Conservation (phyloP, 352 stramenopile genomes). For the Phytophthora tentaculata region DNA sequence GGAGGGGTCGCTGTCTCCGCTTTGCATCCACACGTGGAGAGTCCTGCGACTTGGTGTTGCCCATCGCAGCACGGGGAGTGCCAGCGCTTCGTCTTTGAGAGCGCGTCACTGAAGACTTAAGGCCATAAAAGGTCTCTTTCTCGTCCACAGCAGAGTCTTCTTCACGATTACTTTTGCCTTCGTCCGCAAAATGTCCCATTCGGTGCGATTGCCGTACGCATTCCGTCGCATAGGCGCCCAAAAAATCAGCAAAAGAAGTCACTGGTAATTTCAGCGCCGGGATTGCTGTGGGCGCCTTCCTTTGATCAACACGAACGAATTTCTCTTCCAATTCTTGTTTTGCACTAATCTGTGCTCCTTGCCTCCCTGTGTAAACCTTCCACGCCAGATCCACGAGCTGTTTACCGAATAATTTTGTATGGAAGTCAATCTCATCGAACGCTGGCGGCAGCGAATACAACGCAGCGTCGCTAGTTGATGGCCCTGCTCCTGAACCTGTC, state of each 20-base stretch:
- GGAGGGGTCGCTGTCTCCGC: slow-evolving; percentile 17
- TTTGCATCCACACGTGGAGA: neutral
- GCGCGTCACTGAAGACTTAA: neutral
- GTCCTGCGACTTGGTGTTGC: slow-evolving; percentile 13
- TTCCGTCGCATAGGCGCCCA: slow-evolving; percentile 55
- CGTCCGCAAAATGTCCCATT: neutral
- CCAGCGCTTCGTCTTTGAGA: neutral
- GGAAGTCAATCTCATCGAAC: slow-evolving; percentile 71
- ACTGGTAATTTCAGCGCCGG: slow-evolving; percentile 45
- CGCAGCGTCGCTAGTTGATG: neutral
- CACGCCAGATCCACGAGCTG: slow-evolving; percentile 65
- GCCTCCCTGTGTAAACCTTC: slow-evolving; percentile 47
- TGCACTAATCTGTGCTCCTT: slow-evolving; percentile 38
- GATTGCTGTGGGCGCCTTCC: slow-evolving; percentile 42
- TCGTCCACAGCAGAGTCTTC: slow-evolving; percentile 1
- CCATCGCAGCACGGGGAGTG: slow-evolving; percentile 13
- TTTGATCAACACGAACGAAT: slow-evolving; percentile 57
- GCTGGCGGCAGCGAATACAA: slow-evolving; percentile 31
- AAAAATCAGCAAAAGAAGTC: slow-evolving; percentile 62
- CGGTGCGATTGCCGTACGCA: slow-evolving; percentile 42
- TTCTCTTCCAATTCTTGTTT: slow-evolving; percentile 41
- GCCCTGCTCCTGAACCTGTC: neutral
- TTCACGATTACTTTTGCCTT: slow-evolving; percentile 2
- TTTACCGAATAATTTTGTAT: slow-evolving; percentile 62
- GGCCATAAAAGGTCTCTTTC: slow-evolving; percentile 13